phyloP scores from a whole-genome alignment of 805 yeast species.

The Lipomyces japonicus region DNA sequence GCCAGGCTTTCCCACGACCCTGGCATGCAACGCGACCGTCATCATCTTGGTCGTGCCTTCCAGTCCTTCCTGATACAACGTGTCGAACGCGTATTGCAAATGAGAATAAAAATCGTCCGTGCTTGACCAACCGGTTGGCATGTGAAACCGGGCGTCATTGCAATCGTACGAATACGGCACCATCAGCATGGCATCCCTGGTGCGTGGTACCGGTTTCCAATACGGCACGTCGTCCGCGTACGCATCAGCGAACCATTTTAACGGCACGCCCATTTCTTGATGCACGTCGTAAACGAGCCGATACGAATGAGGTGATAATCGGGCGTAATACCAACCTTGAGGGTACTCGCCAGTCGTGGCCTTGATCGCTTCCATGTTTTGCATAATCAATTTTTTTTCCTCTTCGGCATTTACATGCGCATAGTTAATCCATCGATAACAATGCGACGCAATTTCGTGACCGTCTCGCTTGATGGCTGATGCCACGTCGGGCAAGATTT shows the following conservation, averaged over 20 bases:
- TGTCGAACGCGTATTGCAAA: constrained; percentile 40
- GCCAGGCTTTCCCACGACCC: constrained; percentile 42
- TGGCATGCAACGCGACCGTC: constrained; percentile 40
- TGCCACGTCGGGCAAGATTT: constrained; percentile 38
- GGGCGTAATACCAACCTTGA: constrained; percentile 41
- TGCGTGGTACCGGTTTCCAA: constrained; percentile 39
- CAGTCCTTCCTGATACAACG: constrained; percentile 40
- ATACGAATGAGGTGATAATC: constrained; percentile 37
- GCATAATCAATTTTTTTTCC: constrained; percentile 37
- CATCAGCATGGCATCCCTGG: constrained; percentile 33
- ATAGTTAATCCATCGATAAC: constrained; percentile 41
- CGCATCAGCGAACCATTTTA: constrained; percentile 39
- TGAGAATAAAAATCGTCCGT: constrained; percentile 36
- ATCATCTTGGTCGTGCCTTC: constrained; percentile 36
- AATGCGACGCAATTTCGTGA: constrained; percentile 42
- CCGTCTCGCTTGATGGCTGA: constrained; percentile 40
- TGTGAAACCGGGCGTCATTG: constrained; percentile 36
- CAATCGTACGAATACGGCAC: constrained; percentile 37
- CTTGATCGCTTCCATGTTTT: constrained; percentile 35
- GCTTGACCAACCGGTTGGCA: constrained; percentile 34
- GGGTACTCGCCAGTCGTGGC: constrained; percentile 39
- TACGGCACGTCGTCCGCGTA: constrained; percentile 42
- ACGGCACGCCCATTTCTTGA: constrained; percentile 36
- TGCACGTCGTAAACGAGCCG: constrained; percentile 39
- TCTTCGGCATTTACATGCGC: constrained; percentile 34